phyloP scores from a whole-genome alignment of 1,139 yeast species.

The Sugiyamaella castrensis region DNA sequence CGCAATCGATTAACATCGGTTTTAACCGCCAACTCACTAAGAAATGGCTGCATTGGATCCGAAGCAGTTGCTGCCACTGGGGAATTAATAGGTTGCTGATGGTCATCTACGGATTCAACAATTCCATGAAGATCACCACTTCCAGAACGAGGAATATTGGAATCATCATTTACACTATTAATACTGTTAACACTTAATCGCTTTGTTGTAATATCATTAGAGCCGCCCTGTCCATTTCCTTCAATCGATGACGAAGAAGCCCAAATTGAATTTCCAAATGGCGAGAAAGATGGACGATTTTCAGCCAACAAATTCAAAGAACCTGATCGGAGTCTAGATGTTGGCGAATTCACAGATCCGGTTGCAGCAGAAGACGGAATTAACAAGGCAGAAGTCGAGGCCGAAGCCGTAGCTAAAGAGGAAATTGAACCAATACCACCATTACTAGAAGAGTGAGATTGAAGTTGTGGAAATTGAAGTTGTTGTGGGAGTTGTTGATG shows the following conservation, averaged over 20 bases:
- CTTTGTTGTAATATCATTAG: neutral
- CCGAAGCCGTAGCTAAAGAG: conserved; percentile 16
- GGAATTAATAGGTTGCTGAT: conserved; percentile 5
- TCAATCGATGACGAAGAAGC: conserved; percentile 10
- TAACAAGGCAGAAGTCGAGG: conserved; percentile 16
- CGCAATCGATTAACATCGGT: conserved; percentile 40
- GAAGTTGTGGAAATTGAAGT: neutral
- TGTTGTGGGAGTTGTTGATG: conserved; percentile 12
- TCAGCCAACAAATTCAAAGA: conserved; percentile 36
- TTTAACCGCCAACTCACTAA: conserved; percentile 34
- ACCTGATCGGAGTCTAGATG: conserved; percentile 35
- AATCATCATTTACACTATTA: conserved; percentile 5
- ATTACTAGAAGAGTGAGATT: neutral
- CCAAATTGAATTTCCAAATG: conserved; percentile 38
- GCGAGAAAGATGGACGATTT: conserved; percentile 31
- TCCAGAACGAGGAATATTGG: conserved; percentile 3
- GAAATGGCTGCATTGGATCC: conserved; percentile 38
- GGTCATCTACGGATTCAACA: conserved; percentile 10
- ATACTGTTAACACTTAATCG: conserved; percentile 1
- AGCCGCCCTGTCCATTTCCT: too few species aligned
- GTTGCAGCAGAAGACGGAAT: conserved; percentile 18
- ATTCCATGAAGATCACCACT: neutral
- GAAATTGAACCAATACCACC: conserved; percentile 17
- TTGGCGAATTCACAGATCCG: conserved; percentile 9
- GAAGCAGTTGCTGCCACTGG: conserved; percentile 4